phyloP scores from a whole-genome alignment of 106 monocot species.

The Hemerocallis citrina region DNA sequence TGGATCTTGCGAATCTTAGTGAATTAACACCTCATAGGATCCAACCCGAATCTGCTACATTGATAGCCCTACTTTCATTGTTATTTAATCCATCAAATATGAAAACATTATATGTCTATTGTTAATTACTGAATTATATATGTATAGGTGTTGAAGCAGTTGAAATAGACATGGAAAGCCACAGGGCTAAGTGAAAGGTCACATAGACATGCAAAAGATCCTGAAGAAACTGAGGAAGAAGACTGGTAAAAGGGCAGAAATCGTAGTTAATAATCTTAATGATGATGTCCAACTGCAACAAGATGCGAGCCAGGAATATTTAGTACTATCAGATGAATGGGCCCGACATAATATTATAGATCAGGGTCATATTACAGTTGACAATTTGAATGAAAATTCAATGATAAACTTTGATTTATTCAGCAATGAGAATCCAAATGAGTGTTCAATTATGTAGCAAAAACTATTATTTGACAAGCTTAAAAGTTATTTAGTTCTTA shows the following conservation, averaged over 20 bases:
- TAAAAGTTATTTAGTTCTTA: too few relatives aligned
- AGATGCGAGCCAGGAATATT: neutral
- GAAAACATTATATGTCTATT: neutral
- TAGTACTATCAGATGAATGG: neutral
- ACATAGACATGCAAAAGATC: conserved; percentile 29
- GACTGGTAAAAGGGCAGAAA: conserved; percentile 43
- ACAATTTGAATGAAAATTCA: conserved; percentile 2
- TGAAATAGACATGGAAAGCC: conserved; percentile 25
- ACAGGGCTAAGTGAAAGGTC: conserved; percentile 33
- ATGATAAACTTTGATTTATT: conserved; percentile 10
- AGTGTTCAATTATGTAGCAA: conserved; percentile 15
- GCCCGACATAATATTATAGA: neutral
- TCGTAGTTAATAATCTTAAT: conserved; percentile 14
- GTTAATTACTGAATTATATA: neutral
- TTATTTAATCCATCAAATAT: too few relatives aligned
- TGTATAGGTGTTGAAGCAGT: conserved; percentile 42
- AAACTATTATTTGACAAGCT: too few relatives aligned
- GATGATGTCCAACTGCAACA: neutral
- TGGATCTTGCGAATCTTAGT: too few relatives aligned
- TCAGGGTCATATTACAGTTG: neutral
- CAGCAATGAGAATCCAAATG: conserved; percentile 35
- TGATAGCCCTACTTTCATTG: too few relatives aligned
- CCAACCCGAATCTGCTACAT: too few relatives aligned
- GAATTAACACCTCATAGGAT: too few relatives aligned
- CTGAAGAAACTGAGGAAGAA: conserved; percentile 43